Conservation (phyloP, 305 asterid genomes). For the Ajuga reptans region DNA sequence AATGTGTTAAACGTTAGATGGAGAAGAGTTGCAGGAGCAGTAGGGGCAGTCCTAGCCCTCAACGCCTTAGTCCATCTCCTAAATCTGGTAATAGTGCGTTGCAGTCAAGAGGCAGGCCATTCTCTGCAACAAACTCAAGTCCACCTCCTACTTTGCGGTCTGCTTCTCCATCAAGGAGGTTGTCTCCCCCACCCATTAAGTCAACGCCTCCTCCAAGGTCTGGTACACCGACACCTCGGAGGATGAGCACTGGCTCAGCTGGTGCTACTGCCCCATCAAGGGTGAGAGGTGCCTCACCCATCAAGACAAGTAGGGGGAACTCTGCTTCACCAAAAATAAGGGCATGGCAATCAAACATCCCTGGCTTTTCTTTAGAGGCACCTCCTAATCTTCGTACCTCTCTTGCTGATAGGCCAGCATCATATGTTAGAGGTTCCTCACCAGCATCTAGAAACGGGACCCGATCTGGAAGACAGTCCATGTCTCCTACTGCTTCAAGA, state of each 20-base stretch:
- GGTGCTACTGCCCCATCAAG: conserved; percentile 38
- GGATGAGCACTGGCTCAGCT: conserved; percentile 67
- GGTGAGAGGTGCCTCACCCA: conserved; percentile 73
- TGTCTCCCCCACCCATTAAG: conserved; percentile 72
- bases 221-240: conserved; percentile 61
- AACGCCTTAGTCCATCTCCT: conserved; percentile 81
- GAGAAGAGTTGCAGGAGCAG: conserved; percentile 65
- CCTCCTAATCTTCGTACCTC: conserved; percentile 99
- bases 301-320: conserved; percentile 62
- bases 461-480: conserved; percentile 74
- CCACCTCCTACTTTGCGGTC: conserved; percentile 58
- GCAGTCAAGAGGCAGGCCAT: conserved; percentile 70
- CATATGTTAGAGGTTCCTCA: conserved; percentile 91
- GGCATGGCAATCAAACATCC: conserved; percentile 64
- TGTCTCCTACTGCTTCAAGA: conserved; percentile 89
- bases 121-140: conserved; percentile 58
- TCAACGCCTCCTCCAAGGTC: conserved; percentile 54
- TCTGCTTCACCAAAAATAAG: conserved; percentile 63
- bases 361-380: conserved; percentile 76
- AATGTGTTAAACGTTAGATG: conserved; percentile 46
- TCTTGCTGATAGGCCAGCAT: conserved; percentile 86
- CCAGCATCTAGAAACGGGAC: conserved; percentile 88
- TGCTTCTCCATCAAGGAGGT: conserved; percentile 56
- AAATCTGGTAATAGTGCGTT: conserved; percentile 40
- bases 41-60: conserved; percentile 92